These are phyloP conservation scores for Biscutella auriculata DNA, from an alignment of 441 rosid genomes.

Conservation along the genomic window DNA sequence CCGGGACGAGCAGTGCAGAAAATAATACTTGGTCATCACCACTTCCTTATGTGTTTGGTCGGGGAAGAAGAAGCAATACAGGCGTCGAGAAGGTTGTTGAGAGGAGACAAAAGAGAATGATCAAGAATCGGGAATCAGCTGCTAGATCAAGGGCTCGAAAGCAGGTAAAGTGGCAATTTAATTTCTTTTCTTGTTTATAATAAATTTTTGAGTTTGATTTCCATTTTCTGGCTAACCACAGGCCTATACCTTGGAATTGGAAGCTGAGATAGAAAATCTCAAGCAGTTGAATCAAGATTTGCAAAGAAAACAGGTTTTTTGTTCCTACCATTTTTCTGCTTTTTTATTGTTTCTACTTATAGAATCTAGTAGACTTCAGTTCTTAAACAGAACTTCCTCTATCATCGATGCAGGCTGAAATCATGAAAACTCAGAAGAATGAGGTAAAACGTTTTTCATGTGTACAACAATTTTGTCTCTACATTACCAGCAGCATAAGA, in stretches of 20 bases:
- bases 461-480: background rate
- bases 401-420: slow-evolving; percentile 37
- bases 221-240: slow-evolving; percentile 7
- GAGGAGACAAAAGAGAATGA: slow-evolving; percentile 75
- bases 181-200: too few species aligned
- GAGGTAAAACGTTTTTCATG: slow-evolving; percentile 27
- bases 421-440: slow-evolving; percentile 30
- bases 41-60: slow-evolving; percentile 40
- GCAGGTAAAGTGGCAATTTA: too few species aligned
- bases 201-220: background rate
- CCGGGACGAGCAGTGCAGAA: slow-evolving; percentile 34
- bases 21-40: slow-evolving; percentile 40
- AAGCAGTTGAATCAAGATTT: slow-evolving; percentile 48
- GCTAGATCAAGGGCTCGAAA: slow-evolving; percentile 75
- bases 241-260: slow-evolving; percentile 61
- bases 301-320: slow-evolving; percentile 39
- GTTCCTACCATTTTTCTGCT: background rate
- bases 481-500: background rate
- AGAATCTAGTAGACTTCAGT: background rate
- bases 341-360: background rate
- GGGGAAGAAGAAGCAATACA: slow-evolving; percentile 44
- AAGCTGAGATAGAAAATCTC: slow-evolving; percentile 51
- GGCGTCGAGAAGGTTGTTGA: slow-evolving; percentile 62
- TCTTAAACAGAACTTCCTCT: background rate
- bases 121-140: slow-evolving; percentile 71